A percentile compares a stretch with the other conserved stretches of the same genome.
Conservation (phyloP, 179 eudicot genomes). For the Spinacia oleracea region DNA sequence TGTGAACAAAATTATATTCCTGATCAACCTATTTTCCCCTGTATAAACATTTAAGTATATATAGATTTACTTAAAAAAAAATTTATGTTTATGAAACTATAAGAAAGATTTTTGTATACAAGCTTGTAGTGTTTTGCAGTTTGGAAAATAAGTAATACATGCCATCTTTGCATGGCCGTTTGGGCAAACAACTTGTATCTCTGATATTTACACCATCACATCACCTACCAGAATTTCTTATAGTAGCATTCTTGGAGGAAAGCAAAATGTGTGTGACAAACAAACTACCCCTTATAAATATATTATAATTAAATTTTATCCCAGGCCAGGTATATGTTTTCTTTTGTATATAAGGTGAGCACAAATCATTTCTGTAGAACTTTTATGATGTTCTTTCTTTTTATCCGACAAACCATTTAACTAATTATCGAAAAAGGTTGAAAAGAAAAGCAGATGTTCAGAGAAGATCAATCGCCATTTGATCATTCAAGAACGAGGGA, state of each 20-base stretch:
- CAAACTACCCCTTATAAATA: background rate
- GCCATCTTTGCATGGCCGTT: constrained; percentile 26
- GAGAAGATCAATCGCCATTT: constrained; percentile 27
- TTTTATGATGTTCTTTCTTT: constrained; percentile 18
- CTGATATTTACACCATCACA: constrained; percentile 17
- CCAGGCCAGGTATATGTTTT: background rate
- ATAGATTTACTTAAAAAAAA: too few species aligned
- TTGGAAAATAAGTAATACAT: constrained; percentile 13
- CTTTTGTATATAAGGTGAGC: constrained; percentile 7
- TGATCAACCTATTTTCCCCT: too few species aligned
- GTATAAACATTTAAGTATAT: too few species aligned
- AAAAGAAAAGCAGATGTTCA: constrained; percentile 24
- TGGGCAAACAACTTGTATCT: constrained; percentile 12
- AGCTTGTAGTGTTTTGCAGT: background rate
- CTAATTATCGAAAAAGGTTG: background rate
- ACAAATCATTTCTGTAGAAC: constrained; percentile 8
- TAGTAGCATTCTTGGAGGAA: constrained; percentile 15
- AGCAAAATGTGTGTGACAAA: constrained; percentile 36
- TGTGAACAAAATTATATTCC: too few species aligned
- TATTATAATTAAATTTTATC: background rate
- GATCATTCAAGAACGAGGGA: constrained; percentile 32
- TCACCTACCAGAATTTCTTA: constrained; percentile 21
- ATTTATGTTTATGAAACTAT: background rate
- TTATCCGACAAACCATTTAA: constrained; percentile 3
- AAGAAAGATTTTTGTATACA: background rate